These are phyloP conservation scores for Rutstroemia sp. DNA, from an alignment of 2,329 filamentous ascomycete species.

Conservation along the genomic window DNA sequence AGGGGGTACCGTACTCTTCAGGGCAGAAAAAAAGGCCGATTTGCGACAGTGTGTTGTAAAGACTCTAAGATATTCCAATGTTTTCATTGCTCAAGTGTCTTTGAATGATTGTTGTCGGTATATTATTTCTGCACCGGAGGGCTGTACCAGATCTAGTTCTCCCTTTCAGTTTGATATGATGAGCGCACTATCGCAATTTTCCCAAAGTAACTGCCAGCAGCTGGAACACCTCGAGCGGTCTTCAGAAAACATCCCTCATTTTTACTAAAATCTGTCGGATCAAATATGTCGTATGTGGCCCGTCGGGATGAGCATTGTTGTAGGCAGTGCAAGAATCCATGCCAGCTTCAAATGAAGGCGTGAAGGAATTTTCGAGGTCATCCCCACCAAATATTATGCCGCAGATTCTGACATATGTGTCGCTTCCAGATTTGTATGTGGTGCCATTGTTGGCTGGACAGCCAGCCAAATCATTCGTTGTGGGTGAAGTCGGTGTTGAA, in stretches of 20 bases:
- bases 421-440: neutral
- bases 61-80: no score
- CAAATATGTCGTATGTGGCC: neutral
- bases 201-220: neutral
- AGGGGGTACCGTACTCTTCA: no score
- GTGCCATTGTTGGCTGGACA: neutral
- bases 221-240: neutral
- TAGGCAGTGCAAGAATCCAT: neutral
- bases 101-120: no score
- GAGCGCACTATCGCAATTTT: neutral
- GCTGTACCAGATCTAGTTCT: neutral
- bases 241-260: neutral
- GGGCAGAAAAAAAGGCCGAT: no score
- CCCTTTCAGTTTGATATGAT: neutral
- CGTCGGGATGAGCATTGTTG: neutral
- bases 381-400: neutral
- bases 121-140: neutral
- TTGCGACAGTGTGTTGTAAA: no score
- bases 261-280: neutral
- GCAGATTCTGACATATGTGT: neutral
- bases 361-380: neutral
- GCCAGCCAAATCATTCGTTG: neutral
- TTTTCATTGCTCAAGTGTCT: no score
- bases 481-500: neutral
- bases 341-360: neutral